phyloP scores from a whole-genome alignment of 2,329 filamentous ascomycete genomes.

The Rutstroemia sp. region DNA sequence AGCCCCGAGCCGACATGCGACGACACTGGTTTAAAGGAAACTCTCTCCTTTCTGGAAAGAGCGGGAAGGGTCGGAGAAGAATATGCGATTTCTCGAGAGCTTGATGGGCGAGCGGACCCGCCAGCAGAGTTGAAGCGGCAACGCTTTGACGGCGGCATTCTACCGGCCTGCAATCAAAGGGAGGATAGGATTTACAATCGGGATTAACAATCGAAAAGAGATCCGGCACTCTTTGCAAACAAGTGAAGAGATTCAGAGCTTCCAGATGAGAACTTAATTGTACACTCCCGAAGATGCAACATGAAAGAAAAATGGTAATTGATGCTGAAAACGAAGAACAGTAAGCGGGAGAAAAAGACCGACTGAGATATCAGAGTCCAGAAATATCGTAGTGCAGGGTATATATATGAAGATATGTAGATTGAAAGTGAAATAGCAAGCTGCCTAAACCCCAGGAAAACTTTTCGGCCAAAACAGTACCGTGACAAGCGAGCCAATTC shows the following conservation, averaged over 20 bases:
- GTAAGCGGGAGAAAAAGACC: no score
- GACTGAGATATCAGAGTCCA: no score
- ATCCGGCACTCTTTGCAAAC: no score
- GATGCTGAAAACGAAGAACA: no score
- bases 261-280: neutral
- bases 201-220: neutral
- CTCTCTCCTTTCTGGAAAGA: constrained; percentile 13
- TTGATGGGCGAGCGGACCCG: constrained; percentile 12
- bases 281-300: no score
- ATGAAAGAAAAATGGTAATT: no score
- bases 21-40: constrained; percentile 13
- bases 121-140: constrained; percentile 10
- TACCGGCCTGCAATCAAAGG: neutral
- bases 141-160: constrained; percentile 20
- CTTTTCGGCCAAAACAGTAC: no score
- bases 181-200: neutral
- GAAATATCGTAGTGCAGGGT: no score
- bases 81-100: constrained; percentile 12
- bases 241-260: neutral
- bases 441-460: no score
- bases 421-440: no score
- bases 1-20: constrained; percentile 8
- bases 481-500: no score
- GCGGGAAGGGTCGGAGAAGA: constrained; percentile 17
- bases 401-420: no score